These are phyloP conservation scores for Metschnikowia proteae DNA, from an alignment of 805 yeast genomes.

Conservation along the genomic window DNA sequence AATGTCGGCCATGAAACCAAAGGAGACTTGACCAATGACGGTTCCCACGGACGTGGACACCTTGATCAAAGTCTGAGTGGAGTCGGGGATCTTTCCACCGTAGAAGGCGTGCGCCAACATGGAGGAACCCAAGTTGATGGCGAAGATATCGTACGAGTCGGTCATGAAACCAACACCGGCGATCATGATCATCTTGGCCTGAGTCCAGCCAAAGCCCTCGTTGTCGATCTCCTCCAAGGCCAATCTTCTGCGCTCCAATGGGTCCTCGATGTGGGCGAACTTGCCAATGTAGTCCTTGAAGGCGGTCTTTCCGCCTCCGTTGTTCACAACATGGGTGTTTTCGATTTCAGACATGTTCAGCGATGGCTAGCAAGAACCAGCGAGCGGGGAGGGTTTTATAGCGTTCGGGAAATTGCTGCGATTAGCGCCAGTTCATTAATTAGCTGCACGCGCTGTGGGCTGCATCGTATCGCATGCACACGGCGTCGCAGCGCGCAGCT, in stretches of 20 bases:
- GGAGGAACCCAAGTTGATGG: slow-evolving; percentile 76
- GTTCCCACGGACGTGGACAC: slow-evolving; percentile 93
- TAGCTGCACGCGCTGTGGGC: slow-evolving; percentile 4
- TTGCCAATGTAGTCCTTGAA: slow-evolving; percentile 80
- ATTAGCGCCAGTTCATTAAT: slow-evolving; percentile 1
- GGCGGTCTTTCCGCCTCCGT: slow-evolving; percentile 75
- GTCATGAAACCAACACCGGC: slow-evolving; percentile 94
- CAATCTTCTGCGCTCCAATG: slow-evolving; percentile 80
- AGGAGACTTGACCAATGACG: slow-evolving; percentile 83
- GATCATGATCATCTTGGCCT: slow-evolving; percentile 73
- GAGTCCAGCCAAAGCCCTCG: slow-evolving; percentile 78
- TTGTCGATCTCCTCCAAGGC: slow-evolving; percentile 82
- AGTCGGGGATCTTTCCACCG: slow-evolving; percentile 58
- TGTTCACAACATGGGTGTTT: slow-evolving; percentile 19
- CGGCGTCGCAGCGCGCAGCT: slow-evolving; percentile 1
- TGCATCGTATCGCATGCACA: slow-evolving; percentile 6
- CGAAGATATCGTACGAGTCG: slow-evolving; percentile 89
- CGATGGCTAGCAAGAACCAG: neutral
- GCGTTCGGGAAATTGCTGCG: slow-evolving; percentile 3
- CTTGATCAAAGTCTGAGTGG: slow-evolving; percentile 73
- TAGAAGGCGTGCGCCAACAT: slow-evolving; percentile 79
- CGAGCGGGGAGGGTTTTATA: neutral
- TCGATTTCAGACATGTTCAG: slow-evolving; percentile 24
- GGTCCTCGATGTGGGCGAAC: slow-evolving; percentile 79
- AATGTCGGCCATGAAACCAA: slow-evolving; percentile 77